A percentile compares a stretch with the other conserved stretches of the same genome.
These are phyloP conservation scores for Beta lomatogona DNA, from an alignment of 179 eudicot genomes.

Conservation along the genomic window DNA sequence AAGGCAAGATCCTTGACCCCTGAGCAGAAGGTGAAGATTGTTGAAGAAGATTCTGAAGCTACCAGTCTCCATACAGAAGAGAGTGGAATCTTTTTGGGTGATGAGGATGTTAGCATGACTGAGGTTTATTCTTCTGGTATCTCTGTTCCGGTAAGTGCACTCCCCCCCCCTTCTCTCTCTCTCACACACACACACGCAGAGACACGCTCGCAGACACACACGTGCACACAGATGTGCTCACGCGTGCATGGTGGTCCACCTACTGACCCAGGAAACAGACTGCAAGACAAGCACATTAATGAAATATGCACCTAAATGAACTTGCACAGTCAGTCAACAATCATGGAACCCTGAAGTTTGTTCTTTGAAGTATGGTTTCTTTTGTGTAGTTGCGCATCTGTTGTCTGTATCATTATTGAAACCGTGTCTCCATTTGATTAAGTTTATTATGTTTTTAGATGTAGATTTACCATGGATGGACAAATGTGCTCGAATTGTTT, in stretches of 20 bases:
- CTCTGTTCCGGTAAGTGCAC: constrained; percentile 68
- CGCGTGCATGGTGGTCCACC: not conserved
- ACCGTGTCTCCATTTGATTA: too few relatives aligned
- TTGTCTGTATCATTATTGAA: not conserved
- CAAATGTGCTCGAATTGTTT: not conserved
- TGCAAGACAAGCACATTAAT: not conserved
- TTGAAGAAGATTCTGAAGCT: constrained; percentile 70
- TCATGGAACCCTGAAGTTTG: not conserved
- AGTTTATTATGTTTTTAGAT: not conserved
- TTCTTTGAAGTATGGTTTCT: not conserved
- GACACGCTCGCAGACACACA: too few relatives aligned
- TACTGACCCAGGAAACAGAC: not conserved
- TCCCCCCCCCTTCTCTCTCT: constrained; percentile 9
- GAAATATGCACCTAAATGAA: not conserved
- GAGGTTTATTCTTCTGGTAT: constrained; percentile 66
- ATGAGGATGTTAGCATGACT: constrained; percentile 74
- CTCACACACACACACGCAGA: not conserved
- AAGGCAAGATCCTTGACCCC: constrained; percentile 82
- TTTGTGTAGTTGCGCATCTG: not conserved
- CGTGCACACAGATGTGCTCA: not conserved
- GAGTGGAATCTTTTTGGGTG: constrained; percentile 67
- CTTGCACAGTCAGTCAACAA: not conserved
- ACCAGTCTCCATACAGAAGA: constrained; percentile 67
- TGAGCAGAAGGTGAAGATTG: constrained; percentile 83
- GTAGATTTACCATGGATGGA: not conserved